These are phyloP conservation scores for Pythium pectinolyticum DNA, from an alignment of 352 stramenopile genomes.

Conservation along the genomic window DNA sequence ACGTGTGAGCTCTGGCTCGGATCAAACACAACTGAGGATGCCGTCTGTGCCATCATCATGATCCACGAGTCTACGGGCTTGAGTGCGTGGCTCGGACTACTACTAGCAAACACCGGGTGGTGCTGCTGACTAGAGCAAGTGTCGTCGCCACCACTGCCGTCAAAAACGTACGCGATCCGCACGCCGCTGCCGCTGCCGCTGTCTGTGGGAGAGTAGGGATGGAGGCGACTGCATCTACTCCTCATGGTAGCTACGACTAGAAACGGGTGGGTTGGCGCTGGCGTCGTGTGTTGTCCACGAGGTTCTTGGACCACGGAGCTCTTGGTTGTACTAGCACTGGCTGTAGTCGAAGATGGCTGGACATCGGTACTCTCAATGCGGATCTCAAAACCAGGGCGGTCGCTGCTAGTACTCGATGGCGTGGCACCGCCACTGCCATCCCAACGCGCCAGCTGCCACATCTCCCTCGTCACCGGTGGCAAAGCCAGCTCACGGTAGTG, in stretches of 20 bases:
- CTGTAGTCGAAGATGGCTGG: slow-evolving; percentile 1
- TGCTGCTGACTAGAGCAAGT: too few relatives aligned
- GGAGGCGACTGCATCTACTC: too few relatives aligned
- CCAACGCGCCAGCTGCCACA: neutral
- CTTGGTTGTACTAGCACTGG: too few relatives aligned
- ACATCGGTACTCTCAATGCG: slow-evolving; percentile 14
- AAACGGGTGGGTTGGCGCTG: slow-evolving; percentile 5
- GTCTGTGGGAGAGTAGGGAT: too few relatives aligned
- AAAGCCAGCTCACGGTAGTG: slow-evolving; percentile 24
- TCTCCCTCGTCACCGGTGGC: slow-evolving; percentile 3
- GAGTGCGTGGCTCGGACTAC: slow-evolving; percentile 19
- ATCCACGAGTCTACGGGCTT: slow-evolving; percentile 15
- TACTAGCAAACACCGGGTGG: too few relatives aligned
- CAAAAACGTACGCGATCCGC: slow-evolving; percentile 7
- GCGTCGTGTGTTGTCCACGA: too few relatives aligned
- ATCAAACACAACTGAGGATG: slow-evolving; percentile 16
- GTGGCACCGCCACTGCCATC: neutral
- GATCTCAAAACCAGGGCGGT: slow-evolving; percentile 1
- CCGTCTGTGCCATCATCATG: neutral
- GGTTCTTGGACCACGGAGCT: too few relatives aligned
- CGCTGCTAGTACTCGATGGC: neutral
- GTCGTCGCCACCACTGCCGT: neutral
- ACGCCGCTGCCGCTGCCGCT: too few relatives aligned
- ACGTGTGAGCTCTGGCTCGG: slow-evolving; percentile 4
- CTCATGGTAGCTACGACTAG: too few relatives aligned